phyloP scores from a whole-genome alignment of 805 yeast genomes.

The Saturnispora kantuleensis region DNA sequence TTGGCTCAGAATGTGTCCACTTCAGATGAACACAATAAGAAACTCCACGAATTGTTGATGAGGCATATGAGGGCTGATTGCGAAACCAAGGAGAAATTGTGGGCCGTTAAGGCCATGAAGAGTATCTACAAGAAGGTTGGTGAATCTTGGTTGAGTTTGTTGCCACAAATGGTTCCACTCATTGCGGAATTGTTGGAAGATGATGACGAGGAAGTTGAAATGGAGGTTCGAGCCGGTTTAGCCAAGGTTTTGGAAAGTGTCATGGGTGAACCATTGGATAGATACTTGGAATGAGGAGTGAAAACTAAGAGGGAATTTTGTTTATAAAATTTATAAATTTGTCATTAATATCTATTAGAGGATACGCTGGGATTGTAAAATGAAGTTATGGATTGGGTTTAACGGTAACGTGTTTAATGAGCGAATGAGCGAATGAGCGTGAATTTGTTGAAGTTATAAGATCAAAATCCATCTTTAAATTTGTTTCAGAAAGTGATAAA shows the following conservation, averaged over 20 bases:
- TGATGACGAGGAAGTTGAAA: constrained; percentile 87
- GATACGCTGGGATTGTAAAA: too few species aligned
- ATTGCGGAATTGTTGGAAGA: constrained; percentile 94
- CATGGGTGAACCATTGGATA: constrained; percentile 89
- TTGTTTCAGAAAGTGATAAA: too few species aligned
- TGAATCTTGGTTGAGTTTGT: constrained; percentile 82
- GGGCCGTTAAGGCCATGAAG: constrained; percentile 76
- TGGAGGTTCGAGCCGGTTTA: constrained; percentile 81
- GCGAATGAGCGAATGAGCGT: too few species aligned
- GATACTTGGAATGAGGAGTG: constrained; percentile 40
- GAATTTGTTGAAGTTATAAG: too few species aligned
- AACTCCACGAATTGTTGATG: constrained; percentile 52
- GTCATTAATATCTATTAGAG: too few species aligned
- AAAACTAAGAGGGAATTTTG: too few species aligned
- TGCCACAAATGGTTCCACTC: constrained; percentile 92
- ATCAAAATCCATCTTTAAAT: too few species aligned
- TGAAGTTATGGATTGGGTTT: too few species aligned
- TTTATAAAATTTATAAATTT: too few species aligned
- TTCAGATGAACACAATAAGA: constrained; percentile 62
- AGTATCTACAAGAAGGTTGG: constrained; percentile 84
- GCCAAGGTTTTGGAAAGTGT: constrained; percentile 88
- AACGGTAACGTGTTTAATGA: too few species aligned
- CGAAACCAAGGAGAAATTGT: constrained; percentile 49
- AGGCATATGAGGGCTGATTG: constrained; percentile 59
- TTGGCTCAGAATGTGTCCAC: constrained; percentile 59